These are phyloP conservation scores for Calonectria pseudoturangicola DNA, from an alignment of 2,329 filamentous ascomycete genomes.

Conservation along the genomic window DNA sequence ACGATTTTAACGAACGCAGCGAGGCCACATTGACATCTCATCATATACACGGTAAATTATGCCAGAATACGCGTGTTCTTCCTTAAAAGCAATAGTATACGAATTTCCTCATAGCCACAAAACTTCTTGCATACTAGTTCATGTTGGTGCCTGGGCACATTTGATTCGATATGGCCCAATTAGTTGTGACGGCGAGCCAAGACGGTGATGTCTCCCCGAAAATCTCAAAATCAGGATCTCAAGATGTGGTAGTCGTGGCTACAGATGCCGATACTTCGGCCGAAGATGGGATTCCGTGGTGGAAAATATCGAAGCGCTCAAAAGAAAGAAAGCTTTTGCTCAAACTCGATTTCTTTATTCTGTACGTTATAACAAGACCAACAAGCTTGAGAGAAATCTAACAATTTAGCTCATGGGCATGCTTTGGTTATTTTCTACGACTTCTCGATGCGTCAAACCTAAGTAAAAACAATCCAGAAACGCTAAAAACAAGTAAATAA, in stretches of 20 bases:
- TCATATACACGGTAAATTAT: not conserved
- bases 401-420: slow-evolving; percentile 18
- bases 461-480: not conserved
- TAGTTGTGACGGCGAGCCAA: not conserved
- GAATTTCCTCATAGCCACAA: not conserved
- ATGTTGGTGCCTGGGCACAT: not conserved
- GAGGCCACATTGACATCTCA: not conserved
- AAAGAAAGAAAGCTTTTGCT: slow-evolving; percentile 21
- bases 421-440: slow-evolving; percentile 18
- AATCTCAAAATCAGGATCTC: not conserved
- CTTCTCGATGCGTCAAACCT: slow-evolving; percentile 21
- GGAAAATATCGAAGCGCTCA: slow-evolving; percentile 3
- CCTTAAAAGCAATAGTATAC: not conserved
- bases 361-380: not conserved
- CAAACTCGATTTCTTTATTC: slow-evolving; percentile 25
- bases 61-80: not conserved
- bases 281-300: not conserved
- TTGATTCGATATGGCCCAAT: not conserved
- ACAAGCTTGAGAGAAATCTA: not conserved
- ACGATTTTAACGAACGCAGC: not conserved
- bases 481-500: not conserved
- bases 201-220: not conserved
- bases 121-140: not conserved
- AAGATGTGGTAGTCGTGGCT: not conserved
- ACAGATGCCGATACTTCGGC: not conserved